These are phyloP conservation scores for Neurospora discreta DNA, from an alignment of 495 filamentous ascomycete genomes.

Conservation along the genomic window DNA sequence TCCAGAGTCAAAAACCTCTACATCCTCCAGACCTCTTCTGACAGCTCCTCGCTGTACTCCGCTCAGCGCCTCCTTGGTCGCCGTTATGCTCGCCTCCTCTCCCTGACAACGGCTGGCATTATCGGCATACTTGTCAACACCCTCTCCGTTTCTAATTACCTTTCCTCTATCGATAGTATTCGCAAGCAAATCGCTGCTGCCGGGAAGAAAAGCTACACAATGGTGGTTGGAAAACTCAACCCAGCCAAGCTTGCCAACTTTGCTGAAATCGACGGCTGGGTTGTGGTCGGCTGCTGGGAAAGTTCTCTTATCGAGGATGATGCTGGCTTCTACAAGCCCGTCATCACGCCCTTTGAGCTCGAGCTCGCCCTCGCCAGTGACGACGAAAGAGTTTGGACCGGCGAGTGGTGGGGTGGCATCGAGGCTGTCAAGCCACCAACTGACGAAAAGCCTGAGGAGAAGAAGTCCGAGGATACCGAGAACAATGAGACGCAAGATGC, in stretches of 20 bases:
- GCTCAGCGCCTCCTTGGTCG: slow-evolving; percentile 52
- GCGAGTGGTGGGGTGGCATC: slow-evolving; percentile 67
- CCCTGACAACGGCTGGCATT: slow-evolving; percentile 67
- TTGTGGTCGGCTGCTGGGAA: slow-evolving; percentile 97
- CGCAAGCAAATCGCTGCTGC: slow-evolving; percentile 56
- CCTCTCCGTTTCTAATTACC: slow-evolving; percentile 80
- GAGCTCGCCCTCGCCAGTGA: slow-evolving; percentile 61
- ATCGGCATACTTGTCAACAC: slow-evolving; percentile 95
- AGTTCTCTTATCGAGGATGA: slow-evolving; percentile 77
- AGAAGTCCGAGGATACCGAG: neutral
- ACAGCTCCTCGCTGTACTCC: slow-evolving; percentile 34
- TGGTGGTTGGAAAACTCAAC: slow-evolving; percentile 94
- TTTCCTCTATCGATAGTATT: slow-evolving; percentile 64
- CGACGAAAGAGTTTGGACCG: slow-evolving; percentile 60
- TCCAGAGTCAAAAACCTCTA: slow-evolving; percentile 68
- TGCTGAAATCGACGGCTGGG: slow-evolving; percentile 88
- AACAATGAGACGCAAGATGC: slow-evolving; percentile 7
- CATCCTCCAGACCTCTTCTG: slow-evolving; percentile 54
- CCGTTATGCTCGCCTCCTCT: slow-evolving; percentile 76
- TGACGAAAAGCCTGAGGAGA: neutral
- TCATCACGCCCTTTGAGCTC: slow-evolving; percentile 90
- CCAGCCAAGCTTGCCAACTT: slow-evolving; percentile 96
- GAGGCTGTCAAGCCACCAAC: slow-evolving; percentile 33
- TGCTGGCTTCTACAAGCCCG: slow-evolving; percentile 66
- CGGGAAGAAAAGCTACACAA: slow-evolving; percentile 88